Conservation (phyloP, 768 basidiomycete species). For the Sporobolomyces pararoseus region DNA sequence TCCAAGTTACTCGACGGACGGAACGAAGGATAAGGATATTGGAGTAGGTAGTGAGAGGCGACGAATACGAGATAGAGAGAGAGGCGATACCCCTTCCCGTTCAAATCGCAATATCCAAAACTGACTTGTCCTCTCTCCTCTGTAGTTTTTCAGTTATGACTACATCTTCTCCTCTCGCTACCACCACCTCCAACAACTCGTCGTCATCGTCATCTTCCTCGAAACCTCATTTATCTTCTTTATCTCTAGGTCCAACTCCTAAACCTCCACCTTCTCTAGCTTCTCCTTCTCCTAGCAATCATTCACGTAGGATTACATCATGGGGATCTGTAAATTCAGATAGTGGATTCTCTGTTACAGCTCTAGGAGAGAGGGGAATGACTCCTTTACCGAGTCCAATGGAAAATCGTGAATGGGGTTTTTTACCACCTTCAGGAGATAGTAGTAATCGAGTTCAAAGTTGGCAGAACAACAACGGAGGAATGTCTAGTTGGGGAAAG, state of each 20-base stretch:
- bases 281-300: neutral
- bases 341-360: neutral
- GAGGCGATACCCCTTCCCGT: too few species aligned
- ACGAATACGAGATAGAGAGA: too few species aligned
- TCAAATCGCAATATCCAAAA: too few species aligned
- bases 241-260: neutral
- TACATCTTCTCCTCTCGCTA: conserved; percentile 6
- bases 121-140: too few species aligned
- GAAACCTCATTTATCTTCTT: conserved; percentile 9
- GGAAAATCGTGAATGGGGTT: conserved; percentile 27
- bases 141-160: conserved; percentile 61
- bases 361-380: conserved; percentile 15
- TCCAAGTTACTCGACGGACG: too few species aligned
- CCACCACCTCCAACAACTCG: too few species aligned
- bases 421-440: conserved; percentile 4
- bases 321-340: conserved; percentile 35
- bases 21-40: too few species aligned
- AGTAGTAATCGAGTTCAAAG: too few species aligned
- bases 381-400: conserved; percentile 24
- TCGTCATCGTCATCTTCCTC: neutral
- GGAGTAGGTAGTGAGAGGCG: too few species aligned
- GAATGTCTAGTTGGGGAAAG: neutral
- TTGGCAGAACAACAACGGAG: too few species aligned
- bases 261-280: conserved; percentile 5
- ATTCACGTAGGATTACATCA: conserved; percentile 18